These are phyloP conservation scores for Tremella mesenterica DNA, from an alignment of 768 basidiomycete genomes.

Conservation along the genomic window DNA sequence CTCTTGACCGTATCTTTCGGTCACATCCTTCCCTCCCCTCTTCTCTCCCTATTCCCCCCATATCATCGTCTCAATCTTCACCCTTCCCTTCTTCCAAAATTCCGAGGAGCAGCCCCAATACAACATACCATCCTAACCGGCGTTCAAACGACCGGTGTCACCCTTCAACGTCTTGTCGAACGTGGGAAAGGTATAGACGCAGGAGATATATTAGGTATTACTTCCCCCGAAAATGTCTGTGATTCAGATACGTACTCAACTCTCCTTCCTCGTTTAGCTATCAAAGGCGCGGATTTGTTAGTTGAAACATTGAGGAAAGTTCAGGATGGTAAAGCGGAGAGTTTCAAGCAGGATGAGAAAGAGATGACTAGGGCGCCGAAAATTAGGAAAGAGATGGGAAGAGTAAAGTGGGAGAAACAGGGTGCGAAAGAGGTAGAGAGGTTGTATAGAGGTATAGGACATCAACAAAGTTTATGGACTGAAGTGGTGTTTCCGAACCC, in stretches of 20 bases:
- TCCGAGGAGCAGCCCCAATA: conserved; percentile 85
- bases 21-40: conserved; percentile 60
- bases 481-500: conserved; percentile 2
- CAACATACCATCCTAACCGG: conserved; percentile 69
- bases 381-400: conserved; percentile 53
- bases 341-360: conserved; percentile 50
- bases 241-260: conserved; percentile 51
- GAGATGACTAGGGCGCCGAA: conserved; percentile 53
- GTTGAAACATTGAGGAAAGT: conserved; percentile 63
- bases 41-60: conserved; percentile 58
- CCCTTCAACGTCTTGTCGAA: conserved; percentile 56
- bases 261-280: conserved; percentile 56
- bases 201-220: conserved; percentile 58
- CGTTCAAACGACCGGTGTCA: conserved; percentile 65
- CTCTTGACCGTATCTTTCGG: conserved; percentile 87
- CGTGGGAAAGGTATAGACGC: conserved; percentile 67
- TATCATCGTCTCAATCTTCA: conserved; percentile 71
- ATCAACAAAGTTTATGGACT: conserved; percentile 52
- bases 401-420: conserved; percentile 55
- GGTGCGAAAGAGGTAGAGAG: conserved; percentile 54
- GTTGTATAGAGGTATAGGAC: conserved; percentile 57
- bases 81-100: conserved; percentile 74
- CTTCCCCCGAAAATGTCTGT: conserved; percentile 45
- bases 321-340: conserved; percentile 52
- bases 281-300: conserved; percentile 60